Conservation (phyloP, 2,329 filamentous ascomycete genomes). For the Periglandula ipomoeae region DNA sequence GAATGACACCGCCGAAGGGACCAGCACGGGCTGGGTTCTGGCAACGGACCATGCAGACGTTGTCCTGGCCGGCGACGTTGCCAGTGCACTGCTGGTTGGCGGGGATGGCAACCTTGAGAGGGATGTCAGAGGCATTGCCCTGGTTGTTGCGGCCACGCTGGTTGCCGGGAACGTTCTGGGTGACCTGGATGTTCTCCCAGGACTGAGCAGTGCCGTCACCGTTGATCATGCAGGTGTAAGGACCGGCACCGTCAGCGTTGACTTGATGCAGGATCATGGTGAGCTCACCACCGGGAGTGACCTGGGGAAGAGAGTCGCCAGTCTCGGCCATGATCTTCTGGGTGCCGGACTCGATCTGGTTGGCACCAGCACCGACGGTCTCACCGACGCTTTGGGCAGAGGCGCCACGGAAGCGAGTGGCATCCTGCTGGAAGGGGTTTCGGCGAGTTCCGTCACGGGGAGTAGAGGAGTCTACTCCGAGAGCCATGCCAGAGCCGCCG, state of each 20-base stretch:
- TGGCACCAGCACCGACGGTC: slow-evolving; percentile 47
- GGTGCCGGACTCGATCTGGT: slow-evolving; percentile 48
- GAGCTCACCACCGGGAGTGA: slow-evolving; percentile 46
- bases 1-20: slow-evolving; percentile 6
- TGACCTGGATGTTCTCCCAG: slow-evolving; percentile 46
- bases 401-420: slow-evolving; percentile 50
- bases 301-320: slow-evolving; percentile 48
- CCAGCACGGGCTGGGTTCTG: slow-evolving; percentile 42
- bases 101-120: slow-evolving; percentile 50
- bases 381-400: slow-evolving; percentile 45
- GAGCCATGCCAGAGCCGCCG: slow-evolving; percentile 45
- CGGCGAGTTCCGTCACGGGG: slow-evolving; percentile 53
- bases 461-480: slow-evolving; percentile 43
- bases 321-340: slow-evolving; percentile 47
- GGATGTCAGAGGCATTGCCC: slow-evolving; percentile 32
- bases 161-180: slow-evolving; percentile 22
- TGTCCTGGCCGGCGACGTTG: slow-evolving; percentile 46
- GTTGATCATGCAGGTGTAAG: slow-evolving; percentile 58
- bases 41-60: slow-evolving; percentile 55
- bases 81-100: slow-evolving; percentile 48
- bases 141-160: slow-evolving; percentile 30
- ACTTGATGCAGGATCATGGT: slow-evolving; percentile 58
- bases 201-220: slow-evolving; percentile 44
- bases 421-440: slow-evolving; percentile 54
- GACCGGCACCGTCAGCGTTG: slow-evolving; percentile 57